These are phyloP conservation scores for Saccharomycopsis sp. DNA, from an alignment of 805 yeast species.

Conservation along the genomic window DNA sequence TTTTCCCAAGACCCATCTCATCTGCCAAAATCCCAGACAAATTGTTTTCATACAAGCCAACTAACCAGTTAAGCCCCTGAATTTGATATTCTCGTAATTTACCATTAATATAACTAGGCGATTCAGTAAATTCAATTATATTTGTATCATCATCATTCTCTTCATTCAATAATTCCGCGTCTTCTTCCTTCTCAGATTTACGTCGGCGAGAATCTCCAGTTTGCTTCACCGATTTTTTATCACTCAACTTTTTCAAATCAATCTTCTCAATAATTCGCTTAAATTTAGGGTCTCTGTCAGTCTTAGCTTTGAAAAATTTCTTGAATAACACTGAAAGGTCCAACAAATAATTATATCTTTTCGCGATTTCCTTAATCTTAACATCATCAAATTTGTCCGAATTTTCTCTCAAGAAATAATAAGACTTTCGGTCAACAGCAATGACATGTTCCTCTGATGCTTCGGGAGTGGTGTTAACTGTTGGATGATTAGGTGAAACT, in stretches of 20 bases:
- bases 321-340: slow-evolving; percentile 81
- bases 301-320: slow-evolving; percentile 75
- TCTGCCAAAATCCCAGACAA: slow-evolving; percentile 75
- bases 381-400: not conserved
- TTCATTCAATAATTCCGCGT: slow-evolving; percentile 52
- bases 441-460: not conserved
- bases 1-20: slow-evolving; percentile 83
- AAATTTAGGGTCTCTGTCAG: slow-evolving; percentile 70
- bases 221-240: not conserved
- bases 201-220: slow-evolving; percentile 44
- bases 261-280: slow-evolving; percentile 50
- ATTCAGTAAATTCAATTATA: slow-evolving; percentile 70
- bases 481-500: too few relatives aligned
- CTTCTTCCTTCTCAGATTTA: slow-evolving; percentile 73
- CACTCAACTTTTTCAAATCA: slow-evolving; percentile 29
- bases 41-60: slow-evolving; percentile 58
- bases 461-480: too few relatives aligned
- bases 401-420: slow-evolving; percentile 9
- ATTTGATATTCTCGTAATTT: slow-evolving; percentile 64
- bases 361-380: slow-evolving; percentile 38
- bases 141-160: slow-evolving; percentile 25
- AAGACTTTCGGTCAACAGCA: slow-evolving; percentile 6
- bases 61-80: slow-evolving; percentile 76
- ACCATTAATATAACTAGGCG: slow-evolving; percentile 71
- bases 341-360: slow-evolving; percentile 71